phyloP scores from a whole-genome alignment of 805 yeast species.

The Nadsonia fulvescens region DNA sequence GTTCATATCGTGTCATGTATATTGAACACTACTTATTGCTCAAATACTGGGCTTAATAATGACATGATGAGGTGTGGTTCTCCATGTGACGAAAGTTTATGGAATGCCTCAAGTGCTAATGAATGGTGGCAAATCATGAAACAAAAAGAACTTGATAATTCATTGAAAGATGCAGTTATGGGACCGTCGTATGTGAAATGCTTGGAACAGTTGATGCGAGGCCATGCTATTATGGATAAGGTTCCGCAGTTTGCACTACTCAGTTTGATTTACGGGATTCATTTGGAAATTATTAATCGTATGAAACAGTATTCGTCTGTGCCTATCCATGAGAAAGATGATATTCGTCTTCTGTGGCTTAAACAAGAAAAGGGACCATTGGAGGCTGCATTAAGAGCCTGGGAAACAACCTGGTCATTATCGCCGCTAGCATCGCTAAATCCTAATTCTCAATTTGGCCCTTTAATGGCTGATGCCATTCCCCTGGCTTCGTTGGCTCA shows the following conservation, averaged over 20 bases:
- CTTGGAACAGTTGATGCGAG: slow-evolving; percentile 9
- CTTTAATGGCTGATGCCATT: slow-evolving; percentile 25
- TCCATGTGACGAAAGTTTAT: slow-evolving; percentile 37
- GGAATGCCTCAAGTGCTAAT: slow-evolving; percentile 21
- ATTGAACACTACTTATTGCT: slow-evolving; percentile 36
- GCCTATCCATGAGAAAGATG: no score
- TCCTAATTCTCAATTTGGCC: slow-evolving; percentile 23
- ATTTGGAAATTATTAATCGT: slow-evolving; percentile 24
- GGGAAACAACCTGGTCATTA: slow-evolving; percentile 23
- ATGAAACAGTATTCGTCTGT: slow-evolving; percentile 11
- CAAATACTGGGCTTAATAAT: slow-evolving; percentile 30
- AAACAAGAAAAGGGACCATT: slow-evolving; percentile 12
- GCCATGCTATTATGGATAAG: slow-evolving; percentile 12
- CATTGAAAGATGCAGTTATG: slow-evolving; percentile 8
- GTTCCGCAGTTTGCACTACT: slow-evolving; percentile 21
- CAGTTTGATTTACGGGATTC: slow-evolving; percentile 27
- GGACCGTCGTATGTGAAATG: slow-evolving; percentile 11
- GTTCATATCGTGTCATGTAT: slow-evolving; percentile 41
- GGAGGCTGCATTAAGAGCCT: slow-evolving; percentile 22
- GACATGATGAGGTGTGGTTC: slow-evolving; percentile 37
- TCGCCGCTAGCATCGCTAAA: slow-evolving; percentile 24
- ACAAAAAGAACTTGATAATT: slow-evolving; percentile 11
- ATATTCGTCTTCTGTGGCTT: slow-evolving; percentile 8
- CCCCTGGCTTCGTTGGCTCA: slow-evolving; percentile 22
- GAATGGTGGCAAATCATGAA: slow-evolving; percentile 18